Evolutionary conservation across 352 stramenopile genomes (phyloP), one percentile per base, ranked within the genome.

Genomic region (Phytophthora fragariae): DNA sequence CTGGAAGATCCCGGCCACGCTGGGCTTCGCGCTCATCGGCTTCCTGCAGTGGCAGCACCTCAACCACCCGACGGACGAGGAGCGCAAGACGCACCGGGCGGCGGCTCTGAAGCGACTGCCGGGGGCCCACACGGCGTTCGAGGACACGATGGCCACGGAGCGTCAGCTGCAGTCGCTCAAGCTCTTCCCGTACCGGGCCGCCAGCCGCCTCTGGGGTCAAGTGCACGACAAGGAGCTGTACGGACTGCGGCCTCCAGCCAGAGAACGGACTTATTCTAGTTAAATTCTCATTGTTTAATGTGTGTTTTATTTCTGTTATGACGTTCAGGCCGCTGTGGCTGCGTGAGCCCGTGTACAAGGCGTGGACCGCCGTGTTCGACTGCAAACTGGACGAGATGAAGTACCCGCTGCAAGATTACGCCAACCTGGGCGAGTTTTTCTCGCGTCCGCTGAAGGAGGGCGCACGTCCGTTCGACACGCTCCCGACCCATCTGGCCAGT

Each of bases 371-470:
- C 24, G 81, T 90, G 9, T 97, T 90, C 39, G 76, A 91, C 66
- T 97, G 90, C 76, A 94, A 95, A 47, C 75, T 95, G 47, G 84
- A 95, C 72, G 90, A 95, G 65, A 94, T 95, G 87, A 89, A 89
- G 75, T 93, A 91, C 59, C 85, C 87, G 37, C 79, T 94, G 46
- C 77, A 89, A 57, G 66, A 82, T 49, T 97, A 97, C 56, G 71
- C 59, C 7, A 97, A 95, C 69, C 76, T 97, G 5, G 85, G 84
- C 50, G 88, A 95, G 74, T 97, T 95, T 66, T 97, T 97, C 70
- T 93, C 86, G 24, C 84, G 90, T 5, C 88, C 88, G 29, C 62
- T 97, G 12, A 95, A 94, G 65, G 85, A 92, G 37, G 86, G 84
- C 31, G 65, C 59, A 7, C 85, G 86, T 35, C 62, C 68, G n/a